Conservation (phyloP, 1,284 basidiomycete species). For the Pseudomicrostroma phylloplanum region DNA sequence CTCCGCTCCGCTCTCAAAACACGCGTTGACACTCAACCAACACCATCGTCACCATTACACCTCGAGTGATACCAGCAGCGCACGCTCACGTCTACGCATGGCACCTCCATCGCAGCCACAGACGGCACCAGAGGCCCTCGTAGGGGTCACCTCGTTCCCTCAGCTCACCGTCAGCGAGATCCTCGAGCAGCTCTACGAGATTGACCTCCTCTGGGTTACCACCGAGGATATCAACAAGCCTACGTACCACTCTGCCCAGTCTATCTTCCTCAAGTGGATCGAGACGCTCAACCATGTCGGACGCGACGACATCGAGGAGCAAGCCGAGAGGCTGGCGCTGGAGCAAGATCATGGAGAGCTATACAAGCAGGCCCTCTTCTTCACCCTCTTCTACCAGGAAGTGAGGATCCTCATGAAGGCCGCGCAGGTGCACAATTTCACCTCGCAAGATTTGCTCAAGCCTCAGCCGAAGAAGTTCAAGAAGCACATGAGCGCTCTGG, state of each 20-base stretch:
- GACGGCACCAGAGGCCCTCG: background rate
- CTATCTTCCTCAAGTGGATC: background rate
- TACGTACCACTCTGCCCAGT: background rate
- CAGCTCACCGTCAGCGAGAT: background rate
- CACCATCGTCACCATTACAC: no score
- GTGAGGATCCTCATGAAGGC: constrained; percentile 32
- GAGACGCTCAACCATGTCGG: background rate
- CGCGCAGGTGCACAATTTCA: constrained; percentile 42
- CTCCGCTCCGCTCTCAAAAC: no score
- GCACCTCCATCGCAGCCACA: constrained; percentile 2
- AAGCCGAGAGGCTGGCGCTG: background rate
- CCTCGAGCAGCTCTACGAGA: background rate
- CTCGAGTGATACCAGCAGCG: no score
- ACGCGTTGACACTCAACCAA: no score
- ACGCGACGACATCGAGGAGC: background rate
- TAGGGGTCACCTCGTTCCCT: background rate
- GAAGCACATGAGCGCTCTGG: constrained; percentile 44
- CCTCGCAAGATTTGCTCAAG: constrained; percentile 42
- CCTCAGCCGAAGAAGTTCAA: constrained; percentile 45
- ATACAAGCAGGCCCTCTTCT: constrained; percentile 1
- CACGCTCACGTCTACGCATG: no score
- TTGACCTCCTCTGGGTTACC: constrained; percentile 1
- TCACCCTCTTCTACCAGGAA: constrained; percentile 4
- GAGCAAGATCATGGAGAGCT: constrained; percentile 1
- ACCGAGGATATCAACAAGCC: constrained; percentile 6